Conservation (phyloP, 257 asterid genomes). For the Thymus quinquecostatus region DNA sequence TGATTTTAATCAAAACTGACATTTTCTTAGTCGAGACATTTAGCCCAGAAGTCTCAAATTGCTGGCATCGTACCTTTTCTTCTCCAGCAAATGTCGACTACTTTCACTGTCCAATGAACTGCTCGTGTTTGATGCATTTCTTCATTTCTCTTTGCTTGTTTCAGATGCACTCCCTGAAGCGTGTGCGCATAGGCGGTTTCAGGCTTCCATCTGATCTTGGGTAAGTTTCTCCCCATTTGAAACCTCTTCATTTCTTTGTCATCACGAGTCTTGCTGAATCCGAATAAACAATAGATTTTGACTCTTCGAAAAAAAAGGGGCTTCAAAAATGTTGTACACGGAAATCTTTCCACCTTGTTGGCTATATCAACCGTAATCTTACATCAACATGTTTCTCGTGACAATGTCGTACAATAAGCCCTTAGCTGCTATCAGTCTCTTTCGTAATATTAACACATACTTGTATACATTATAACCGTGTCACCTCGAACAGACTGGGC, state of each 20-base stretch:
- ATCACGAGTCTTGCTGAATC: neutral
- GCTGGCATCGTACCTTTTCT: neutral
- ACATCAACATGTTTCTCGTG: no score
- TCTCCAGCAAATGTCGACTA: neutral
- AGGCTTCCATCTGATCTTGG: slow-evolving; percentile 90
- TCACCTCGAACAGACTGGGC: slow-evolving; percentile 70
- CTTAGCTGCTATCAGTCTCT: neutral
- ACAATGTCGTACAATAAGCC: no score
- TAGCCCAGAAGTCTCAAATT: neutral
- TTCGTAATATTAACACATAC: neutral
- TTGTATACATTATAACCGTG: no score
- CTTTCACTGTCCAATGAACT: neutral
- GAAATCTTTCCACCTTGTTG: neutral
- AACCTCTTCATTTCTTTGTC: neutral
- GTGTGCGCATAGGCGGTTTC: slow-evolving; percentile 89
- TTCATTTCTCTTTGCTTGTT: slow-evolving; percentile 28
- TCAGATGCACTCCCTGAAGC: slow-evolving; percentile 90
- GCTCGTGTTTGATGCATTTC: slow-evolving; percentile 8
- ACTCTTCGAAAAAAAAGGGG: neutral
- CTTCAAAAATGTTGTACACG: neutral
- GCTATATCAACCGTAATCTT: no score
- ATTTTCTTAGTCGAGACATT: neutral
- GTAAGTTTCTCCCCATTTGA: slow-evolving; percentile 49
- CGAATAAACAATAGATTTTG: neutral
- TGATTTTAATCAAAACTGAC: neutral